Evolutionary conservation across 1,284 basidiomycete genomes (phyloP), one percentile per base, ranked within the genome.

Genomic region (Heterobasidion annosum): DNA sequence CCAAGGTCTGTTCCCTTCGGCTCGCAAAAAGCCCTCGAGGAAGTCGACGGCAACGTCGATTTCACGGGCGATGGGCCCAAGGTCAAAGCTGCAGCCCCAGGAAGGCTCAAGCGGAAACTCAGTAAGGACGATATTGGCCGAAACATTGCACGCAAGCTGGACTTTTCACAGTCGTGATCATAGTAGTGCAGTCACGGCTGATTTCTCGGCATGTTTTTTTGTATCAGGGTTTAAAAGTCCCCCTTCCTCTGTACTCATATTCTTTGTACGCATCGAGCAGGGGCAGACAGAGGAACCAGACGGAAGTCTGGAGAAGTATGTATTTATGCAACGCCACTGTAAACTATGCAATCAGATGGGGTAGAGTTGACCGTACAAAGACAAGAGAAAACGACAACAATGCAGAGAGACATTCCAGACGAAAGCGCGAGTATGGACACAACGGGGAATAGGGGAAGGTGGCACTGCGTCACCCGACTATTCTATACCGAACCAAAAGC

Each of bases 41-140:
- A 91, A 59, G 74, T 86, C 10, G 85, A 91, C 53, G 85, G 81
- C 50, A 89, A 88, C 58, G 79, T 83, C 19, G 78, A 77, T 9
- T 59, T 62, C 3, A 62, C 62, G n/a, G 62, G 64, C 0, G 58
- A 68, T 0, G 74, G 72, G 1, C 70, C 69, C 1, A 70, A 60
- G 3, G 67, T 67, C 37, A 73, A 70, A 55, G 72, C 70, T 6
- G 67, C 64, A n/a, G 65, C 65, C 9, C 65, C 69, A 3, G 77
- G 72, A 54, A 73, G 15, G 34, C 65, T 78, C 19, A 80, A 80
- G 63, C 74, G 78, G 48, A 81, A 80, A 61, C 68, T 67, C 53
- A 72, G 74, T 13, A 67, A 67, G 19, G 68, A 67, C 45, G 71
- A 74, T 7, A 53, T 48, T 65, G 70, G 42, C 64, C 67, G 76